A percentile compares a stretch with the other conserved stretches of the same genome.
Conservation (phyloP, 2,329 filamentous ascomycete genomes). For the Epichloe baconii region DNA sequence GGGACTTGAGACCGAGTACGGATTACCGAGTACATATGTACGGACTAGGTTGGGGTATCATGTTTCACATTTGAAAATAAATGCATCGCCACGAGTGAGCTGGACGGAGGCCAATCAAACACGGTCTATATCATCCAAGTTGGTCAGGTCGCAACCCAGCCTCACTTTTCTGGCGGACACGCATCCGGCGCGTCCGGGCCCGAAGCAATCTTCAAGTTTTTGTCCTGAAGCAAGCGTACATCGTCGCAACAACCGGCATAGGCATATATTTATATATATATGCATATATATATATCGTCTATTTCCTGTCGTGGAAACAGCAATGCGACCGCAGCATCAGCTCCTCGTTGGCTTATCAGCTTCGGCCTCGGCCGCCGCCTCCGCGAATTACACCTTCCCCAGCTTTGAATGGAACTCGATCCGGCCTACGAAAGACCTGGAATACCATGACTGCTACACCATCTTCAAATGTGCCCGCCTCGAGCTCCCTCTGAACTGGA, state of each 20-base stretch:
- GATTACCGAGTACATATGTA: no score
- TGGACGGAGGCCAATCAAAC: background rate
- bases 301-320: no score
- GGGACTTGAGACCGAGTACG: no score
- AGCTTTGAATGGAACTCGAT: constrained; percentile 25
- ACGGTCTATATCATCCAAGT: background rate
- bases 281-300: no score
- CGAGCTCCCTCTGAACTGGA: constrained; percentile 30
- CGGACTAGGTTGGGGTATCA: no score
- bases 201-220: no score
- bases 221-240: no score
- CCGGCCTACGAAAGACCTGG: constrained; percentile 20
- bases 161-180: background rate
- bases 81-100: no score
- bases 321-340: background rate
- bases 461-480: constrained; percentile 28
- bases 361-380: background rate
- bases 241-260: no score
- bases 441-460: constrained; percentile 28
- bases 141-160: background rate
- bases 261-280: no score
- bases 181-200: background rate
- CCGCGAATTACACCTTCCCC: background rate
- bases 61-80: no score
- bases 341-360: background rate